Conservation (phyloP, 805 yeast genomes). For the Lachancea lanzarotensis region DNA sequence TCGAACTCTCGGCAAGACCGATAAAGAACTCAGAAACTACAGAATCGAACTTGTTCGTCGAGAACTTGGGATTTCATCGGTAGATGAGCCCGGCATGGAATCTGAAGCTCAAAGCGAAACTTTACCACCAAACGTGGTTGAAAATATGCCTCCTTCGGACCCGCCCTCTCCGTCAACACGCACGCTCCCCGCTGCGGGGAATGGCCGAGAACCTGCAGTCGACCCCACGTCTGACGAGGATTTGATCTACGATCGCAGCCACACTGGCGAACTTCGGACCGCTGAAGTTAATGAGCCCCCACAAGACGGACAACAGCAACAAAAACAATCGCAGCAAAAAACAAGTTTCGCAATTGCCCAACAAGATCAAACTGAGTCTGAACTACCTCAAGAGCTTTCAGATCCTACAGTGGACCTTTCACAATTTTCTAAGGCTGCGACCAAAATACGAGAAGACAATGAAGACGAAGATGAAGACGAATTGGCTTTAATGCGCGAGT, state of each 20-base stretch:
- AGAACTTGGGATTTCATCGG: slow-evolving; percentile 29
- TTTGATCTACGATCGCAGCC: slow-evolving; percentile 2
- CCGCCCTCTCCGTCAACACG: slow-evolving; percentile 1
- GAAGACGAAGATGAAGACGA: slow-evolving; percentile 24
- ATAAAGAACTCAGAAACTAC: slow-evolving; percentile 37
- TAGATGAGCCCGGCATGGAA: slow-evolving; percentile 3
- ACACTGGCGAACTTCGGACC: background rate
- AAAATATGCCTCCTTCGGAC: background rate
- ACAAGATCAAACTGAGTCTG: background rate
- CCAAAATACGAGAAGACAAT: slow-evolving; percentile 6
- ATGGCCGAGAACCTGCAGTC: background rate
- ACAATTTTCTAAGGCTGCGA: background rate
- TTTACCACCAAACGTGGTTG: background rate
- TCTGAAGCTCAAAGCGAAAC: background rate
- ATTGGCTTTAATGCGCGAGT: slow-evolving; percentile 21
- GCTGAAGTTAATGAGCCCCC: background rate
- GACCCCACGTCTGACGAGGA: background rate
- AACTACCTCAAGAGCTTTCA: background rate
- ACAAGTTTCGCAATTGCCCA: too few relatives aligned
- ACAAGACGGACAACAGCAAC: too few relatives aligned
- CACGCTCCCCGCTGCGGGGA: background rate
- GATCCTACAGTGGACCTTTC: background rate
- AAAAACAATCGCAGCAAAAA: background rate
- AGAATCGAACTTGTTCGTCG: slow-evolving; percentile 36
- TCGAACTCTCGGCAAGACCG: slow-evolving; percentile 41